phyloP scores from a whole-genome alignment of 106 monocot species.

The Iris macrosiphon region DNA sequence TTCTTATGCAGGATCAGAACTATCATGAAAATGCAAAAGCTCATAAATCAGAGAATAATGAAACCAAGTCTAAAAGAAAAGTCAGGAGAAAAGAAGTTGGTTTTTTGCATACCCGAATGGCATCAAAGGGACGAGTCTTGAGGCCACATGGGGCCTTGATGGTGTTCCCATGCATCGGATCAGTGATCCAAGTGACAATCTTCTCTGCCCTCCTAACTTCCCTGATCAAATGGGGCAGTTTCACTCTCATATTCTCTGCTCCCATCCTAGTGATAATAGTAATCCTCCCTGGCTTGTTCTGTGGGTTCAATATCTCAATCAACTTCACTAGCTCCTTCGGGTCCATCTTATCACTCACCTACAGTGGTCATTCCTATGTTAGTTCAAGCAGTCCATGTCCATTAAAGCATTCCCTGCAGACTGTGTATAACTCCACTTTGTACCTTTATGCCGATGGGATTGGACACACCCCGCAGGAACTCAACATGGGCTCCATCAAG shows the following conservation, averaged over 20 bases:
- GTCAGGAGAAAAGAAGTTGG: not conserved
- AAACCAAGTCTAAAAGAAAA: too few species aligned
- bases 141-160: slow-evolving; percentile 17
- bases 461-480: slow-evolving; percentile 16
- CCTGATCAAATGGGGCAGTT: slow-evolving; percentile 18
- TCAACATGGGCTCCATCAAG: slow-evolving; percentile 22
- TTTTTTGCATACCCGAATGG: slow-evolving; percentile 10
- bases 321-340: slow-evolving; percentile 15
- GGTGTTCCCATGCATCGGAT: slow-evolving; percentile 23
- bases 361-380: not conserved
- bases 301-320: slow-evolving; percentile 17
- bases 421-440: too few species aligned
- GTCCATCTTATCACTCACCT: slow-evolving; percentile 24
- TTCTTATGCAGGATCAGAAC: too few species aligned
- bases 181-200: slow-evolving; percentile 18
- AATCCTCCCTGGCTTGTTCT: slow-evolving; percentile 15
- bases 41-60: too few species aligned
- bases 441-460: slow-evolving; percentile 20
- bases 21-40: too few species aligned
- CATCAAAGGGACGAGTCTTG: slow-evolving; percentile 21
- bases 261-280: slow-evolving; percentile 17
- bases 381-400: not conserved
- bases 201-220: slow-evolving; percentile 7
- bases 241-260: slow-evolving; percentile 17
- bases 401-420: too few species aligned